Evolutionary conservation across 495 filamentous ascomycete species (phyloP).

Genomic region (Recurvomyces mirabilis): DNA sequence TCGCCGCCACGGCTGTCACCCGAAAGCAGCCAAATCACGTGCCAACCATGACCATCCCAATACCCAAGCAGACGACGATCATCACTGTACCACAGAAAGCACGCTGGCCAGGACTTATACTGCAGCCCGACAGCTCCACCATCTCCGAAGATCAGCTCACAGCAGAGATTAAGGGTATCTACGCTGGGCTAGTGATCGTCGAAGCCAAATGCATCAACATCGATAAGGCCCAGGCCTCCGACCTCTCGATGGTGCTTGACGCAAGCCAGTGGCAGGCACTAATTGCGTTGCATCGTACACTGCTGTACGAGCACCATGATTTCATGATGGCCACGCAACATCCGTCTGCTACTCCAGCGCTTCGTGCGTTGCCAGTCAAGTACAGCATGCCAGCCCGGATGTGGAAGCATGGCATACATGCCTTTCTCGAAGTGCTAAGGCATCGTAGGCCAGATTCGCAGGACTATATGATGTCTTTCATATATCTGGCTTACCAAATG

Average conservation of each 20-base stretch:
- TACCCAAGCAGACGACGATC: neutral
- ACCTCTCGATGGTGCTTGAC: constrained; percentile 33
- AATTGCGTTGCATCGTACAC: constrained; percentile 58
- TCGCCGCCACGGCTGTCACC: no score
- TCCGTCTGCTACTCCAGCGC: constrained; percentile 48
- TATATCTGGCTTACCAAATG: constrained; percentile 72
- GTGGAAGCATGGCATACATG: constrained; percentile 77
- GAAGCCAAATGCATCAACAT: constrained; percentile 70
- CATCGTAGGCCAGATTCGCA: constrained; percentile 56
- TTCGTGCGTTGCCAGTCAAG: constrained; percentile 50
- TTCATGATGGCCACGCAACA: constrained; percentile 73
- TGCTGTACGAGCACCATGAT: constrained; percentile 70
- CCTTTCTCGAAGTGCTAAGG: constrained; percentile 62
- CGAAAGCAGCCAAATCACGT: neutral
- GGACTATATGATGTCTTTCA: constrained; percentile 73
- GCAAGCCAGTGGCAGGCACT: constrained; percentile 61
- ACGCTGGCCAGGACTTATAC: constrained; percentile 12
- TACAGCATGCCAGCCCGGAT: constrained; percentile 74
- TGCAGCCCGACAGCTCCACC: constrained; percentile 51
- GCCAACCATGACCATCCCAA: neutral
- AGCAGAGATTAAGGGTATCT: constrained; percentile 59
- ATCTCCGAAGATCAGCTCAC: constrained; percentile 69
- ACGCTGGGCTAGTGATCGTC: constrained; percentile 65
- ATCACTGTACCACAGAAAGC: neutral
- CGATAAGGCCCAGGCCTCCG: constrained; percentile 40